These are phyloP conservation scores for Colletotrichum limetticola DNA, from an alignment of 2,329 filamentous ascomycete species.

Conservation along the genomic window DNA sequence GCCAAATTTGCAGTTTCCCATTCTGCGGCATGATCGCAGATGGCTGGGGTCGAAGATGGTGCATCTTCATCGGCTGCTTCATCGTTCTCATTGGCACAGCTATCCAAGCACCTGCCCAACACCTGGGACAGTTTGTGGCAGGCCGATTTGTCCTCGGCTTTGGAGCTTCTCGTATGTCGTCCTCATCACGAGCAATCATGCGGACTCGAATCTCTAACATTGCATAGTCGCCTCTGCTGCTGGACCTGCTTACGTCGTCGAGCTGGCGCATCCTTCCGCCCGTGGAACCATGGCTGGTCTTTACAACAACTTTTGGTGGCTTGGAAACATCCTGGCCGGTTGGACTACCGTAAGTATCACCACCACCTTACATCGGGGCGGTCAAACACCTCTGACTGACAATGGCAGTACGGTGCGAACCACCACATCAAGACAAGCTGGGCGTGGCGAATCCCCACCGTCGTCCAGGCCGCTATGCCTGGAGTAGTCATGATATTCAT, in stretches of 20 bases:
- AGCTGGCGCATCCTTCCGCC: conserved; percentile 71
- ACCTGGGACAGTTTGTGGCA: conserved; percentile 56
- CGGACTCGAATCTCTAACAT: background rate
- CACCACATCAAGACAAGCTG: conserved; percentile 45
- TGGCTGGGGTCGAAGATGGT: conserved; percentile 58
- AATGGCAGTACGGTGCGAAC: conserved; percentile 46
- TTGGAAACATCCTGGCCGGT: conserved; percentile 56
- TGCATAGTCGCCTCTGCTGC: conserved; percentile 62
- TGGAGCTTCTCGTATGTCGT: conserved; percentile 57
- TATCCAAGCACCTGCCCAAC: conserved; percentile 52
- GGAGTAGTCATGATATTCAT: conserved; percentile 69
- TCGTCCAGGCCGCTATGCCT: conserved; percentile 56
- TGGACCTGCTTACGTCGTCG: conserved; percentile 70
- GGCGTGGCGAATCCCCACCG: conserved; percentile 70
- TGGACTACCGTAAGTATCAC: conserved; percentile 42
- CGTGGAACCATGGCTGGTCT: conserved; percentile 65
- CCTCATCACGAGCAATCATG: background rate
- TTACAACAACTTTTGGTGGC: conserved; percentile 18
- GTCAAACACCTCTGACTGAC: no score
- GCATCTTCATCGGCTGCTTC: conserved; percentile 61
- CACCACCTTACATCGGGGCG: background rate
- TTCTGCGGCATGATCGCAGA: conserved; percentile 61
- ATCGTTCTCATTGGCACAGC: conserved; percentile 60
- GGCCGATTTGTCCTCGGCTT: conserved; percentile 56
- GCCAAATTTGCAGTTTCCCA: conserved; percentile 59